Percentiles rank a stretch among this genome's conserved stretches.
Evolutionary conservation across 148 eudicot species (phyloP).

Genomic region (Cornus controversa): DNA sequence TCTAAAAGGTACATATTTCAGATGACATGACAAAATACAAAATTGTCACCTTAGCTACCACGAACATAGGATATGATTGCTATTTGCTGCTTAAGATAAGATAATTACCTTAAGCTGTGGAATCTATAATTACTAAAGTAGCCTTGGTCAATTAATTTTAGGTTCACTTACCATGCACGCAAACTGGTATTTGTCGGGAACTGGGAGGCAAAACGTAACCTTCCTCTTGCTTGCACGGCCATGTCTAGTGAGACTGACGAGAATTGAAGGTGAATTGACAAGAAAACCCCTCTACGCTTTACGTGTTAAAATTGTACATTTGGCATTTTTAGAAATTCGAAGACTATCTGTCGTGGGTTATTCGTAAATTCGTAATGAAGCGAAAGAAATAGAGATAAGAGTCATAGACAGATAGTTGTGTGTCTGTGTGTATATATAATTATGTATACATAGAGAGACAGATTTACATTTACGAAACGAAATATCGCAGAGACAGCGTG

Average conservation of each 20-base stretch:
- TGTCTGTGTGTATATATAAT: no score
- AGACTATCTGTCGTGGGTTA: no score
- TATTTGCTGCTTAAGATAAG: background rate
- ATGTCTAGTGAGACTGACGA: background rate
- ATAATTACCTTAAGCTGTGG: background rate
- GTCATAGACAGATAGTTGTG: no score
- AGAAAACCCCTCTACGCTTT: background rate
- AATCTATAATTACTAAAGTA: conserved; percentile 7
- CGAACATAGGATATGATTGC: background rate
- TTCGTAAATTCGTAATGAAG: background rate
- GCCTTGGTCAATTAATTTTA: conserved; percentile 16
- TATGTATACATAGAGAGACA: no score
- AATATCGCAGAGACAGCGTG: background rate
- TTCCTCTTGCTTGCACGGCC: conserved; percentile 16
- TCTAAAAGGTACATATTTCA: no score
- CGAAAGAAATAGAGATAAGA: no score
- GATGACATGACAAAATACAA: no score
- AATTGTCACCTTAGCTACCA: background rate
- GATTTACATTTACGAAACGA: no score
- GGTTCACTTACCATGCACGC: conserved; percentile 59
- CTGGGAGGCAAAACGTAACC: conserved; percentile 39
- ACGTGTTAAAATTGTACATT: no score
- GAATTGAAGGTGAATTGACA: background rate
- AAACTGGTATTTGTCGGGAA: conserved; percentile 30
- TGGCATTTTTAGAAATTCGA: background rate